Percentiles rank a stretch among this genome's conserved stretches.
Evolutionary conservation across 2,329 filamentous ascomycete species (phyloP).

Genomic region (Drechmeria coniospora): DNA sequence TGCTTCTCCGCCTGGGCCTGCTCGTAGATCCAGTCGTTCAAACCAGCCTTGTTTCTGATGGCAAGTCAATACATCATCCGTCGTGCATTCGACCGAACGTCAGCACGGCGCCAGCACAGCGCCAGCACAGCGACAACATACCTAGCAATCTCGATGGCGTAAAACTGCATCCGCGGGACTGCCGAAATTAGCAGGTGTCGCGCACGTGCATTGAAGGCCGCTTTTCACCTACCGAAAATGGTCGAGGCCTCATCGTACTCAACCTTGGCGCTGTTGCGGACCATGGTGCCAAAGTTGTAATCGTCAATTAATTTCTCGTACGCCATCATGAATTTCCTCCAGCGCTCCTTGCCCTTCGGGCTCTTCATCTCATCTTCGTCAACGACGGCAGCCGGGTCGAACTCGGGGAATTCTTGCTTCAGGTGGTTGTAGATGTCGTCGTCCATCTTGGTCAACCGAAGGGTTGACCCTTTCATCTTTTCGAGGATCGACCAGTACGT

Average conservation of each 20-base stretch:
- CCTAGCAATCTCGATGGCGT: constrained; percentile 38
- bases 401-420: constrained; percentile 77
- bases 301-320: constrained; percentile 95
- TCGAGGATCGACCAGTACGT: constrained; percentile 96
- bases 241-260: constrained; percentile 84
- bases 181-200: neutral
- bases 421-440: constrained; percentile 90
- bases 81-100: neutral
- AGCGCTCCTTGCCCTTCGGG: constrained; percentile 82
- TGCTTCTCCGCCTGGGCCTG: constrained; percentile 48
- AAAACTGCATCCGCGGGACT: constrained; percentile 42
- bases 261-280: constrained; percentile 59
- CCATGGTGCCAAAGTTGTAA: constrained; percentile 94
- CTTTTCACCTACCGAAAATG: constrained; percentile 60
- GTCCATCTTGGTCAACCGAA: constrained; percentile 87
- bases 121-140: constrained; percentile 4
- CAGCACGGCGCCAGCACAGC: neutral
- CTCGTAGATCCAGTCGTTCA: constrained; percentile 98
- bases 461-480: constrained; percentile 70
- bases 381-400: constrained; percentile 66
- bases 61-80: constrained; percentile 14
- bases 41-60: constrained; percentile 67
- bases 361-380: constrained; percentile 96
- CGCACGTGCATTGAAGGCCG: neutral
- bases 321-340: constrained; percentile 84